phyloP scores from a whole-genome alignment of 2,329 filamentous ascomycete genomes.

The Calonectria montana region DNA sequence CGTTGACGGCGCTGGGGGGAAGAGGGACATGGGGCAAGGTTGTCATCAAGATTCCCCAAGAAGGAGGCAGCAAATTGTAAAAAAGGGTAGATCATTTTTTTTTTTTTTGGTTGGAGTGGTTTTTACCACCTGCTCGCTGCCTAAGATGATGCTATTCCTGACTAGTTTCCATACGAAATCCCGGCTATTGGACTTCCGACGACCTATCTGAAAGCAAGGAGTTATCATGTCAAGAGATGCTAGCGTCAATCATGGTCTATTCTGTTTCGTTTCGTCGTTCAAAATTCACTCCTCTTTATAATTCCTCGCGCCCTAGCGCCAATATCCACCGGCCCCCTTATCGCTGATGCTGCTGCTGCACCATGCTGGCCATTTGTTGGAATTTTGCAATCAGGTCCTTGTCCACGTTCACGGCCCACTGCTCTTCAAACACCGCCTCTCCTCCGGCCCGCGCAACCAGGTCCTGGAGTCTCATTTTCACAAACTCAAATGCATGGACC shows the following conservation, averaged over 20 bases:
- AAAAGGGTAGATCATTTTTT: not conserved
- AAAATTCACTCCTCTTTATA: slow-evolving; percentile 26
- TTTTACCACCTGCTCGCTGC: not conserved
- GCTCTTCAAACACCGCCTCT: slow-evolving; percentile 72
- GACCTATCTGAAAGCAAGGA: not conserved
- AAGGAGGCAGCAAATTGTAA: slow-evolving; percentile 68
- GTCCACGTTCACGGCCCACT: slow-evolving; percentile 81
- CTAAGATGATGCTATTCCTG: not conserved
- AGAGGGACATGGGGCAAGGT: slow-evolving; percentile 97
- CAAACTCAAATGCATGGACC: slow-evolving; percentile 72
- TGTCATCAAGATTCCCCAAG: slow-evolving; percentile 84
- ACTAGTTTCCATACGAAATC: not conserved
- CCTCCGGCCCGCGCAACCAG: slow-evolving; percentile 72
- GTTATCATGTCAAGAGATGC: not conserved
- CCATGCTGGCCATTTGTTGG: slow-evolving; percentile 44
- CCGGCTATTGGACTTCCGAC: not conserved
- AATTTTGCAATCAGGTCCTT: slow-evolving; percentile 77
- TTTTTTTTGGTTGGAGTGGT: not conserved
- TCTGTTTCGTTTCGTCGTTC: slow-evolving; percentile 33
- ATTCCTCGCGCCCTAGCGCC: slow-evolving; percentile 1
- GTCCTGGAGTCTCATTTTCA: slow-evolving; percentile 69
- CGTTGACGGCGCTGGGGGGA: slow-evolving; percentile 80
- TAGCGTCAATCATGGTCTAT: slow-evolving; percentile 19
- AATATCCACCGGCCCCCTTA: not conserved
- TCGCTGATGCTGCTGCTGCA: slow-evolving; percentile 29